phyloP scores from a whole-genome alignment of 495 filamentous ascomycete species.

The Cercophora sp. region DNA sequence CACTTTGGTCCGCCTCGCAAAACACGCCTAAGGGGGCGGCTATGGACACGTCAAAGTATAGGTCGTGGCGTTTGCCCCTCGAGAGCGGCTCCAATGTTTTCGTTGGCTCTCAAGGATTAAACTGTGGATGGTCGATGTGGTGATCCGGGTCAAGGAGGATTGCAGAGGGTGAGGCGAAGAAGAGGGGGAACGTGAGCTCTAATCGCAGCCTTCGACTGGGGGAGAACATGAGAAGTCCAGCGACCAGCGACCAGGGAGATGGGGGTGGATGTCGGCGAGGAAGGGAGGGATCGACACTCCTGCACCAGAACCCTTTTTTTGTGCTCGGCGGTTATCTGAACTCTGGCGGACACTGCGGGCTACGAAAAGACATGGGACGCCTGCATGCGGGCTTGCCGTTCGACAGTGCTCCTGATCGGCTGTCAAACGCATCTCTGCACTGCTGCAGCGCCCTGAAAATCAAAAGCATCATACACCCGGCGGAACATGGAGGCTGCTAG shows the following conservation, averaged over 20 bases:
- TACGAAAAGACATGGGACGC: slow-evolving; percentile 1
- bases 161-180: neutral
- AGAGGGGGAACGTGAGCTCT: neutral
- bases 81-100: no score
- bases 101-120: no score
- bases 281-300: slow-evolving; percentile 26
- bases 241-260: slow-evolving; percentile 11
- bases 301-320: slow-evolving; percentile 18
- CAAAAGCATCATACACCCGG: no score
- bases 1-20: no score
- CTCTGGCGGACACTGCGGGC: no score
- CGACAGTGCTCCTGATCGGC: slow-evolving; percentile 1
- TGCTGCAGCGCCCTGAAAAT: no score
- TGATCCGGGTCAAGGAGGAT: neutral
- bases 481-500: no score
- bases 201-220: neutral
- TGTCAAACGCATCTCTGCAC: slow-evolving; percentile 7
- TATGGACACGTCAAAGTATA: no score
- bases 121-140: no score
- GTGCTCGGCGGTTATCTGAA: slow-evolving; percentile 10
- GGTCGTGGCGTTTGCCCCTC: no score
- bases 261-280: slow-evolving; percentile 21
- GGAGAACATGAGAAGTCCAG: no score
- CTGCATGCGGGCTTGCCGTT: neutral
- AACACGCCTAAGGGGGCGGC: no score